Percentiles rank a stretch among this genome's conserved stretches.
phyloP scores from a whole-genome alignment of 768 basidiomycete genomes.

The Mycena leptocephala region DNA sequence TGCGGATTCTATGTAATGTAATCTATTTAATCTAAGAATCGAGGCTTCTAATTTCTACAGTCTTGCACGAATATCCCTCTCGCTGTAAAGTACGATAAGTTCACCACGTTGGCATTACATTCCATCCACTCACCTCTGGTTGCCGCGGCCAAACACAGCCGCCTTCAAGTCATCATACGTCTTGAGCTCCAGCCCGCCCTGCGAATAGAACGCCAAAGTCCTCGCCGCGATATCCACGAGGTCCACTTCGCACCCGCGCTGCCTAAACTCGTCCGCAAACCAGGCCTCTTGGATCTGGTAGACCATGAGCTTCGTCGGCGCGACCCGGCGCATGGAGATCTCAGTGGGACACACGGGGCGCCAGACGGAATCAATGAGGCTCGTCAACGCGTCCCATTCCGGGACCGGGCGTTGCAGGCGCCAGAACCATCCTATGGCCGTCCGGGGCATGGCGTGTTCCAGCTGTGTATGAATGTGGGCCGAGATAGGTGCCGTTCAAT shows the following conservation, averaged over 20 bases:
- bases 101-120: background rate
- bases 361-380: slow-evolving; percentile 8
- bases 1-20: too few relatives aligned
- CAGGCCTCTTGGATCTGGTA: slow-evolving; percentile 16
- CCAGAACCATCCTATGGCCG: slow-evolving; percentile 11
- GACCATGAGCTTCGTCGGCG: slow-evolving; percentile 12
- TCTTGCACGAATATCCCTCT: background rate
- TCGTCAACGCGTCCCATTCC: slow-evolving; percentile 13
- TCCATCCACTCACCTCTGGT: background rate
- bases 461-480: background rate
- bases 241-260: slow-evolving; percentile 13
- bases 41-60: too few relatives aligned
- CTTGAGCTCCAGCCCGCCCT: slow-evolving; percentile 19
- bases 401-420: slow-evolving; percentile 6
- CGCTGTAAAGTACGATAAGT: background rate
- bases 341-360: slow-evolving; percentile 9
- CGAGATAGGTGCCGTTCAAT: background rate
- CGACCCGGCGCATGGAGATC: slow-evolving; percentile 6
- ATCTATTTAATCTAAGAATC: too few relatives aligned
- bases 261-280: slow-evolving; percentile 20
- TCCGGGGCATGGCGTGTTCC: slow-evolving; percentile 3
- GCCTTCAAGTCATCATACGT: slow-evolving; percentile 13
- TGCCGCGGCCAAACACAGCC: background rate
- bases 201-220: slow-evolving; percentile 15
- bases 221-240: slow-evolving; percentile 5